Evolutionary conservation across 441 rosid genomes (phyloP), one percentile per base, ranked within the genome.

Genomic region (Arabidopsis lyrata): DNA sequence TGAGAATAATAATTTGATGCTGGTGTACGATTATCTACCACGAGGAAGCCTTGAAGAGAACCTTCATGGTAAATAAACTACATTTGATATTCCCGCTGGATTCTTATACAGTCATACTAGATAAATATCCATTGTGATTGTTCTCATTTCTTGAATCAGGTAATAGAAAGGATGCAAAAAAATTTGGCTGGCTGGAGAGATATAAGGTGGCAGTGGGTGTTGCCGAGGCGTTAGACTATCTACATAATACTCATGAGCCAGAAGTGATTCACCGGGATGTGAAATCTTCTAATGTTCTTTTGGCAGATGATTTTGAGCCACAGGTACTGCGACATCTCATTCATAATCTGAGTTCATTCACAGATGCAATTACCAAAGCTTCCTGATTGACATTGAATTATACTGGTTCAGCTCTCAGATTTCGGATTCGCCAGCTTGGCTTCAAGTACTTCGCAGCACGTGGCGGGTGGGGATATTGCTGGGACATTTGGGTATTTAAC

Each of bases 11-110:
- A 85, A 86, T 61, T 81, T 92, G 66, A 83, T 92, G 63, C 78
- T 91, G 79, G 89, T 91, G 66, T 91, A 95, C 36, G 89, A 92
- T 71, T 88, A 86, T 74, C 74, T 92, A 59, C 79, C 90, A 7
- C 86, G 92, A 80, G 98, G 99, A 82, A 91, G 97, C 78, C 90
- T 95, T 16, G 98, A 92, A 80, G 96, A 95, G 62, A 91, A 90
- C 66, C 90, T 95, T 73, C 86, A 91, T 55, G 96, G 98, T 95
- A 78, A 39, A 14, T 44, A 60, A 32, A 44, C 63, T 58, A 20
- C 54, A n/a, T 66, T 15, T 57, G 34, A 20, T 52, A 69, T 60
- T 38, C 64, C n/a, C 54, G 49, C 38, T 70, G 49, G 44, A 60
- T 72, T 75, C 48, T 58, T 31, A 49, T 58, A 35, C 31, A 14